Evolutionary conservation across 306 rosid genomes (phyloP).

Genomic region (Quercus dentata): DNA sequence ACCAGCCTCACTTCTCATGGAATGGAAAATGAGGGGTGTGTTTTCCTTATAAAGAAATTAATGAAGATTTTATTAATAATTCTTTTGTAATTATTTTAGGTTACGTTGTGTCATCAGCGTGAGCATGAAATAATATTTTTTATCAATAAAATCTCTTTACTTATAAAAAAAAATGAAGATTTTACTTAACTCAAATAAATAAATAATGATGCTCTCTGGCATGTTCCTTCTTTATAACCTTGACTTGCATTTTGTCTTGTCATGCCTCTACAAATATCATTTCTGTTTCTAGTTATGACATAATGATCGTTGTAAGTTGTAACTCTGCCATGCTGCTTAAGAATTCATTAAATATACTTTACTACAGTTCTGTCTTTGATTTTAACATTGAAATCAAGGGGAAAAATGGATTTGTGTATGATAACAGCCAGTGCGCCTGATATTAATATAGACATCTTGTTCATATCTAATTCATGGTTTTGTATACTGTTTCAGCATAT

Average conservation of each 20-base stretch:
- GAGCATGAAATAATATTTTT: too few relatives aligned
- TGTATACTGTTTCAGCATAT: slow-evolving; percentile 61
- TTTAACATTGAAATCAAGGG: neutral
- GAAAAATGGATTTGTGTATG: neutral
- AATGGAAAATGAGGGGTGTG: neutral
- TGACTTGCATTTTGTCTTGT: neutral
- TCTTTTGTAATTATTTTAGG: too few relatives aligned
- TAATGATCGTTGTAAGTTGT: neutral
- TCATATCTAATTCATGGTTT: slow-evolving; percentile 22
- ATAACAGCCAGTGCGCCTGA: neutral
- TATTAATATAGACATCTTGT: slow-evolving; percentile 7
- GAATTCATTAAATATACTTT: neutral
- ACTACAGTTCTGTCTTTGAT: neutral
- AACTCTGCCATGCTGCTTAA: neutral
- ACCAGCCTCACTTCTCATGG: neutral
- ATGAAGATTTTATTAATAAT: neutral
- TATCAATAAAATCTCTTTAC: too few relatives aligned
- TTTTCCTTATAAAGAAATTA: neutral
- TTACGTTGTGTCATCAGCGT: too few relatives aligned
- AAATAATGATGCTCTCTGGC: too few relatives aligned
- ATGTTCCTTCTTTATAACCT: neutral
- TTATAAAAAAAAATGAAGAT: neutral
- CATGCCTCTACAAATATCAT: neutral
- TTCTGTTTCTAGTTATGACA: neutral
- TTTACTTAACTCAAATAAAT: too few relatives aligned